Evolutionary conservation across 129 eudicot genomes (phyloP), one percentile per base, ranked within the genome.

Genomic region (Arctium lappa): DNA sequence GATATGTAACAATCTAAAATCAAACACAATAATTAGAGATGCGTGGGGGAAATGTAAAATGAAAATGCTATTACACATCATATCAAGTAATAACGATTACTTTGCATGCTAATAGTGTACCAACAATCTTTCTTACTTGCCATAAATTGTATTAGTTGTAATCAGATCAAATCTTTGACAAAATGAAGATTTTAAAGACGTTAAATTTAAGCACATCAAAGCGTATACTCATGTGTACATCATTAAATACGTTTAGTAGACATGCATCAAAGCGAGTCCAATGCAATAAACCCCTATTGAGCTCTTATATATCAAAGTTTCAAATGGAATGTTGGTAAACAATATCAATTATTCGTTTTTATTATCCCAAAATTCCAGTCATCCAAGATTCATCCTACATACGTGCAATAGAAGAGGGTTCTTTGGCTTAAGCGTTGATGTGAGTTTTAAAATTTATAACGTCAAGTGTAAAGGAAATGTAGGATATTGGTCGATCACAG

Each of bases 1-100:
- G 44, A 39, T 87, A 89, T 44, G 94, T 90, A 31, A 15, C 80
- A 13, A 89, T 94, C 94, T 94, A 86, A 79, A 84, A 77, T 87
- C 82, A 79, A 18, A 31, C 32, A 79, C 31, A 15, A 7, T 29
- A 78, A 60, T 37, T 68, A 31, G 27, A 63, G 75, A 36, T 66
- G 71, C 30, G 22, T 68, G 69, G 6, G 69, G 34, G 72, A 53
- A 32, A 44, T 15, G 15, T 18, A 48, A 63, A 37, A 18, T 30
- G 15, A 69, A 69, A 29, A 29, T 38, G 38, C 0, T 40, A 6
- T 48, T 29, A 13, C 9, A 60, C 68, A 18, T 60, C 29, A 60
- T 56, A n/a, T 60, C 68, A 60, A 60, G 68, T 60, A 60, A 60
- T 5, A n/a, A 16, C 65, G 1, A 56, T 9, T 16, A 60, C 68